These are phyloP conservation scores for Brassica balearica DNA, from an alignment of 441 rosid species.

Conservation along the genomic window DNA sequence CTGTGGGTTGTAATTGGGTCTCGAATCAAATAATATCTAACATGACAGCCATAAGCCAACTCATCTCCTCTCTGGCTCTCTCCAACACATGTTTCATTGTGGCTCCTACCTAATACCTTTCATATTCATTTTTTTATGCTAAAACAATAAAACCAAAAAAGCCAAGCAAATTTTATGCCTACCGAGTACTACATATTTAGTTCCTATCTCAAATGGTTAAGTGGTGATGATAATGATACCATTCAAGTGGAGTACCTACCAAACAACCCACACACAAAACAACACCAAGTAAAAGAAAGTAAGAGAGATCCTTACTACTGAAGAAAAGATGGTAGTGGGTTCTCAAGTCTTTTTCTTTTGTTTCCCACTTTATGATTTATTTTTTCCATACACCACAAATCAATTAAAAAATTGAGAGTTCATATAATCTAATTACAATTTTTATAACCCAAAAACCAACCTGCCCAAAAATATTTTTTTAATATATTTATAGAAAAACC, in stretches of 20 bases:
- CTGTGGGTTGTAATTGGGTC: slow-evolving; percentile 26
- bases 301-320: slow-evolving; percentile 19
- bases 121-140: not conserved
- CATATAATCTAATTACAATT: slow-evolving; percentile 45
- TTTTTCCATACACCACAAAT: slow-evolving; percentile 39
- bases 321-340: slow-evolving; percentile 34
- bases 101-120: slow-evolving; percentile 31
- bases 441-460: slow-evolving; percentile 36
- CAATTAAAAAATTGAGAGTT: slow-evolving; percentile 40
- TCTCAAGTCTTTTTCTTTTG: slow-evolving; percentile 43
- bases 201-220: not conserved
- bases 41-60: slow-evolving; percentile 42
- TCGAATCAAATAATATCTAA: slow-evolving; percentile 33
- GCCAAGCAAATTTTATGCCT: not conserved
- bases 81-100: slow-evolving; percentile 40
- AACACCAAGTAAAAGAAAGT: not conserved
- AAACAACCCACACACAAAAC: slow-evolving; percentile 19
- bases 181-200: not conserved
- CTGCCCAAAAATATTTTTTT: slow-evolving; percentile 7
- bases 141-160: not conserved
- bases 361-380: slow-evolving; percentile 41
- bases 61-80: slow-evolving; percentile 27
- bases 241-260: slow-evolving; percentile 21
- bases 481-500: not conserved
- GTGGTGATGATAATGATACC: slow-evolving; percentile 15